phyloP scores from a whole-genome alignment of 495 filamentous ascomycete species.

The Podospora sp. region DNA sequence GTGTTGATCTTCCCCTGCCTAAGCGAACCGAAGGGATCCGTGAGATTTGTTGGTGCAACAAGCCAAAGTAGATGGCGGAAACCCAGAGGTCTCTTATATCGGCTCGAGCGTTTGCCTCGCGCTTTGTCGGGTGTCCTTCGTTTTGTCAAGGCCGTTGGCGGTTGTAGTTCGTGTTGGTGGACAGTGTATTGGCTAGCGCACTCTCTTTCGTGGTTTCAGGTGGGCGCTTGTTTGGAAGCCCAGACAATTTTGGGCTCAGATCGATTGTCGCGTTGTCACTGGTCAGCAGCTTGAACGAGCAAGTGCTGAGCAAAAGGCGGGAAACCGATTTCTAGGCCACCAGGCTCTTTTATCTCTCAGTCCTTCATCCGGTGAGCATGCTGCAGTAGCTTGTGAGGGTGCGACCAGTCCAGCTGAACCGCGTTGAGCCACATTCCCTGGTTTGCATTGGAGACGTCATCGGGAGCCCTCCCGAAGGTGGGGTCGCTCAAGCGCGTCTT shows the following conservation, averaged over 20 bases:
- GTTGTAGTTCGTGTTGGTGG: not conserved
- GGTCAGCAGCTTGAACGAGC: not conserved
- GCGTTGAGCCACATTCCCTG: not conserved
- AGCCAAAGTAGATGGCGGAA: not conserved
- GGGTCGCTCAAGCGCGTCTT: not conserved
- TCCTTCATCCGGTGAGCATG: not conserved
- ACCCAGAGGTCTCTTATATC: not conserved
- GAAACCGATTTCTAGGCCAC: not conserved
- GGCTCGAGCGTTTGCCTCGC: not conserved
- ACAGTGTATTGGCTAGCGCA: not conserved
- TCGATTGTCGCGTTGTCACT: not conserved
- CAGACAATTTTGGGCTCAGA: not conserved
- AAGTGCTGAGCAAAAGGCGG: not conserved
- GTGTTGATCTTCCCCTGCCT: not conserved
- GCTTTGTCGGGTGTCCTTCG: not conserved
- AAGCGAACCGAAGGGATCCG: not conserved
- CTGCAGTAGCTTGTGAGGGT: not conserved
- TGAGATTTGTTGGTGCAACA: not conserved
- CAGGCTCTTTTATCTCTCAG: not conserved
- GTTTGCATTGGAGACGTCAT: not conserved
- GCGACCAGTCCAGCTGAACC: not conserved
- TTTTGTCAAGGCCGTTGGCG: not conserved
- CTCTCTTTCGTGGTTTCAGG: not conserved
- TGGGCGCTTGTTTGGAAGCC: not conserved
- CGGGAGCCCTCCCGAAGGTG: not conserved